Conservation (phyloP, 1,284 basidiomycete genomes). For the Ceratorhiza oryzae-sativae region DNA sequence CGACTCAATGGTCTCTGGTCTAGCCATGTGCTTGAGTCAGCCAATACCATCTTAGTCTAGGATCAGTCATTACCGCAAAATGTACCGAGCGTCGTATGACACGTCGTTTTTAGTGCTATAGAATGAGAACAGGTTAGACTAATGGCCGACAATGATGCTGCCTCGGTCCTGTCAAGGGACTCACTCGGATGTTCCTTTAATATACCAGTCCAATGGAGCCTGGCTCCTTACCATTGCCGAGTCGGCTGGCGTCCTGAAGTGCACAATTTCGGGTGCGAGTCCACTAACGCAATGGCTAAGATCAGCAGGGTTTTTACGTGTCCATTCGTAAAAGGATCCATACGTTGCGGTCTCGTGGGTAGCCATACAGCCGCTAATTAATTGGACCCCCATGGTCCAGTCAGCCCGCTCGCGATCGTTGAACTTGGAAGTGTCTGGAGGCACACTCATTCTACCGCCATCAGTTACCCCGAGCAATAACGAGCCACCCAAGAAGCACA, state of each 20-base stretch:
- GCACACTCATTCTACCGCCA: constrained; percentile 65
- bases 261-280: constrained; percentile 81
- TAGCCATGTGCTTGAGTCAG: constrained; percentile 46
- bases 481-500: constrained; percentile 92
- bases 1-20: constrained; percentile 93
- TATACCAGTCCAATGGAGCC: constrained; percentile 79
- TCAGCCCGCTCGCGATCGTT: constrained; percentile 69
- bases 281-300: constrained; percentile 58
- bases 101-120: background rate
- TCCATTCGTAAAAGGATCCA: constrained; percentile 46
- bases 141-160: background rate
- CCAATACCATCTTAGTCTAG: background rate
- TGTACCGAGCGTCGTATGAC: constrained; percentile 84
- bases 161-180: constrained; percentile 42
- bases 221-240: constrained; percentile 45
- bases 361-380: constrained; percentile 85
- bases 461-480: constrained; percentile 88
- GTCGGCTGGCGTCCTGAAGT: constrained; percentile 70
- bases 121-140: background rate
- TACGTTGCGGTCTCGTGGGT: constrained; percentile 87
- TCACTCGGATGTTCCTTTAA: constrained; percentile 71
- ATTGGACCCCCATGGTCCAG: constrained; percentile 82
- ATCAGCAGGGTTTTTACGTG: background rate
- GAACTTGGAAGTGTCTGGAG: constrained; percentile 65
- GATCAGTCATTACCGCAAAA: constrained; percentile 64